Evolutionary conservation across 805 yeast genomes (phyloP), one percentile per base, ranked within the genome.

Genomic region (Lipomyces mesembrius): DNA sequence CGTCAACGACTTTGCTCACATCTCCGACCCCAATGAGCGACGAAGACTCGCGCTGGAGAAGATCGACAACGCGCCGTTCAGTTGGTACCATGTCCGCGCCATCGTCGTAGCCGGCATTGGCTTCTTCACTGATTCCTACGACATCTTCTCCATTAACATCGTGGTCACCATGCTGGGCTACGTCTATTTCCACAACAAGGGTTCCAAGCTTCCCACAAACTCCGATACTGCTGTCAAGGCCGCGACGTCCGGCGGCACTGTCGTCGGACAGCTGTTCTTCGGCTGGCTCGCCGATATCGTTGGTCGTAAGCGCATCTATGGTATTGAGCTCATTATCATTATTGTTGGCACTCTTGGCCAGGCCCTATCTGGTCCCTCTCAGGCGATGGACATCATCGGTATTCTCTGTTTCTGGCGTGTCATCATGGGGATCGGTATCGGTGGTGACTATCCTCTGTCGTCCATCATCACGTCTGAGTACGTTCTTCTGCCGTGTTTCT

Each of bases 391-490:
- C 66, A 63, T 71, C 58, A 85, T 86, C 64, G 96, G 95, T 56
- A 83, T 91, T 61, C 83, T 92, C 70, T 80, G 88, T 11, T 87
- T 89, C 75, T 88, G 87, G 81, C 89, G 97, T 86, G 88, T 92
- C 72, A 76, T 92, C 70, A 89, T 88, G 91, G 97, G 97, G 84
- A 88, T 92, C 74, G 97, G 97, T 87, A 92, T 92, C 74, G 97
- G 97, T 83, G 97, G 97, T 84, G 97, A 92, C 82, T 92, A 92
- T 79, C 97, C 97, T 73, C 84, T 92, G 75, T 91, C 97, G 20
- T 91, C 97, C n/a, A 89, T 92, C 78, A 92, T 92, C 72, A 89
- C 97, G 9, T 88, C 97, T 66, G 97, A 92, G 83, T 25, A 25
- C 27, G 27, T 25, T 25, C 1, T 25, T 25, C 27, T 25, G 27